These are phyloP conservation scores for Rhizophlyctis rosea DNA, from an alignment of 192 early-diverging fungal genomes.

Conservation along the genomic window DNA sequence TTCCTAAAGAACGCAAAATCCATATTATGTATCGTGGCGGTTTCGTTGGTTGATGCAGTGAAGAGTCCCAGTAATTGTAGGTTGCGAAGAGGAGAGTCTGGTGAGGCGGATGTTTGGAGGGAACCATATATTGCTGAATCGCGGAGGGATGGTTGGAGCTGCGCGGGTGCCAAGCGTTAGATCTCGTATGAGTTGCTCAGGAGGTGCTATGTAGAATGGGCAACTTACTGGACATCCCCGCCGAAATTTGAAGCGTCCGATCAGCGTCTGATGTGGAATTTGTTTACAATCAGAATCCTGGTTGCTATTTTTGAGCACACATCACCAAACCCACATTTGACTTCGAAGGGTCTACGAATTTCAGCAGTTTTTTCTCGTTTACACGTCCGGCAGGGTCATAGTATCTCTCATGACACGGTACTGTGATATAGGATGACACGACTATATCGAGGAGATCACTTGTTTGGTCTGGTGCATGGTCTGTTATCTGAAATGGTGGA, in stretches of 20 bases:
- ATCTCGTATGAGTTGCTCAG: neutral
- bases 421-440: neutral
- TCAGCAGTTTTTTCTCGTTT: neutral
- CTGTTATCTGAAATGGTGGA: neutral
- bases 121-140: neutral
- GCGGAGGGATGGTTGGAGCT: neutral
- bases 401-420: neutral
- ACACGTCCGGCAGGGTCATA: neutral
- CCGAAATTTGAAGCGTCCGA: neutral
- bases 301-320: too few species aligned
- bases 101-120: neutral
- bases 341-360: neutral
- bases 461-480: neutral
- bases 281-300: neutral
- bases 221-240: neutral
- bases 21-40: neutral
- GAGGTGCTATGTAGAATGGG: neutral
- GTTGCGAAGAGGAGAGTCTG: neutral
- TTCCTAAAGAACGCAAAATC: neutral
- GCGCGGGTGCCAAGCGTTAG: too few species aligned
- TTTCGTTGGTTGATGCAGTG: neutral
- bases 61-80: neutral
- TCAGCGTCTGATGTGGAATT: neutral
- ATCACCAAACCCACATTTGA: neutral
- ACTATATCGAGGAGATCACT: neutral